Evolutionary conservation across 257 asterid genomes (phyloP).

Genomic region (Solanum neorickii): DNA sequence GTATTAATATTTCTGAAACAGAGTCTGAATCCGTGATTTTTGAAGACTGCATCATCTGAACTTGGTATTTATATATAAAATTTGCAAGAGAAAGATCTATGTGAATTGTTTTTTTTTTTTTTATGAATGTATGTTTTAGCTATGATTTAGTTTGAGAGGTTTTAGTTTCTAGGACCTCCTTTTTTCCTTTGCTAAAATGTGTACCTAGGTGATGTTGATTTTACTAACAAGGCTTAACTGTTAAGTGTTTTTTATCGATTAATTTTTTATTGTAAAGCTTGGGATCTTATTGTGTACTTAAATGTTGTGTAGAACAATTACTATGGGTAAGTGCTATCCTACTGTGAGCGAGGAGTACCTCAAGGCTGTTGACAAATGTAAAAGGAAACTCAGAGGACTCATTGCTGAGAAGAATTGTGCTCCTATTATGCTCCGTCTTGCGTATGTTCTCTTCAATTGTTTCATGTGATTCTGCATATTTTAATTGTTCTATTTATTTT

Average conservation of each 20-base stretch:
- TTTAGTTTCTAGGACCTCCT: background rate
- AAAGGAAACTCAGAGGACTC: conserved; percentile 77
- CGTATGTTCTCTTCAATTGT: conserved; percentile 22
- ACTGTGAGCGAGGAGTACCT: conserved; percentile 63
- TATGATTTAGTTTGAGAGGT: background rate
- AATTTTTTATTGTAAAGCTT: background rate
- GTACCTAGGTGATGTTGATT: background rate
- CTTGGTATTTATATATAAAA: background rate
- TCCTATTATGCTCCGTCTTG: conserved; percentile 87
- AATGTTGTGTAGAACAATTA: conserved; percentile 4
- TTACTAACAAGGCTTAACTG: background rate
- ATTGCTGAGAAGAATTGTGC: conserved; percentile 86
- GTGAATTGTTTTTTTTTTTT: background rate
- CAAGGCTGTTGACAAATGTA: conserved; percentile 65
- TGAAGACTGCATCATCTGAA: background rate
- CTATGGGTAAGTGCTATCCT: conserved; percentile 76
- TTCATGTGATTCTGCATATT: background rate
- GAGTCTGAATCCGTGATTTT: background rate
- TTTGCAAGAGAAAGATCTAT: background rate
- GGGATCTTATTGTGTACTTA: background rate
- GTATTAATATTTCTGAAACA: background rate
- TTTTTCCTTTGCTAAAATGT: background rate
- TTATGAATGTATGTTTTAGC: background rate
- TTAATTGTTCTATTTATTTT: background rate
- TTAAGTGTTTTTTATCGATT: background rate